Percentiles rank a stretch among this genome's conserved stretches.
Evolutionary conservation across 768 basidiomycete genomes (phyloP).

Genomic region (Leccinum sublutescens): DNA sequence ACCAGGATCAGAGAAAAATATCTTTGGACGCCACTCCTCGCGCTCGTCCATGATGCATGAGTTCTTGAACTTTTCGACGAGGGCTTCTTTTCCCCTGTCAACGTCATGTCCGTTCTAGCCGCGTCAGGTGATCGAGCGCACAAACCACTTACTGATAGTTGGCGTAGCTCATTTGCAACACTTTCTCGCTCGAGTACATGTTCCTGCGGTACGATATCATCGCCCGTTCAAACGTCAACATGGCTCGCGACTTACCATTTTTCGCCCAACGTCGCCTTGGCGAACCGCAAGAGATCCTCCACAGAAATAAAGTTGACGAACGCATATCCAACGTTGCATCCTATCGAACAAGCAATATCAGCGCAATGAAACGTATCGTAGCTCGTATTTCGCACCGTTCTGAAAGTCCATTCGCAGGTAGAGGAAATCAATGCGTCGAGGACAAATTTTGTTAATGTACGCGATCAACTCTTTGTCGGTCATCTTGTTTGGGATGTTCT

Average conservation of each 20-base stretch:
- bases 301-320: conserved; percentile 90
- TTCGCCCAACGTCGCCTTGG: conserved; percentile 68
- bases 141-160: conserved; percentile 76
- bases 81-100: conserved; percentile 79
- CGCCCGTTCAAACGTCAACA: background rate
- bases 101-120: conserved; percentile 3
- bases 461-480: conserved; percentile 66
- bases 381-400: conserved; percentile 51
- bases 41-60: conserved; percentile 88
- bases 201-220: conserved; percentile 53
- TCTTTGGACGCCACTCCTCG: conserved; percentile 80
- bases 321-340: conserved; percentile 78
- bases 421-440: conserved; percentile 79
- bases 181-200: conserved; percentile 89
- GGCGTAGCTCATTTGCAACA: conserved; percentile 88
- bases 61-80: conserved; percentile 91
- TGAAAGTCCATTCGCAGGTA: conserved; percentile 86
- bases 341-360: conserved; percentile 34
- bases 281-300: conserved; percentile 73
- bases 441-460: conserved; percentile 70
- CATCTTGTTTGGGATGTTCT: conserved; percentile 94
- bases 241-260: conserved; percentile 59
- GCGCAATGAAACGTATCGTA: background rate
- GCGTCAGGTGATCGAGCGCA: conserved; percentile 1
- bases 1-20: conserved; percentile 74